A percentile compares a stretch with the other conserved stretches of the same genome.
phyloP scores from a whole-genome alignment of 306 rosid genomes.

The Glycine soja region DNA sequence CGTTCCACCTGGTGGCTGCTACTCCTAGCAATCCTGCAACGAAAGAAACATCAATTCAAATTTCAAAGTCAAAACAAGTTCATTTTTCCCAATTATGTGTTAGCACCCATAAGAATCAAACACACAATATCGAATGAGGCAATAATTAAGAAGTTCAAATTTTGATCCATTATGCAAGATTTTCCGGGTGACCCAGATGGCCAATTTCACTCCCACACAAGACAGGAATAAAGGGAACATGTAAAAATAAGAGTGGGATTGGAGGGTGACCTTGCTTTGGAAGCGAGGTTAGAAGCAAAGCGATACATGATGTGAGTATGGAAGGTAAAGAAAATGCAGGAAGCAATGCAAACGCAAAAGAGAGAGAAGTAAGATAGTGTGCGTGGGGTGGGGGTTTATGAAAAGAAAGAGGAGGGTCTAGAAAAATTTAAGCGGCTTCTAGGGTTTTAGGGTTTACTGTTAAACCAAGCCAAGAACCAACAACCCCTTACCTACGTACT shows the following conservation, averaged over 20 bases:
- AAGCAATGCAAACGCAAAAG: background rate
- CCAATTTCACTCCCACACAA: background rate
- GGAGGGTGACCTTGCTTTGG: constrained; percentile 67
- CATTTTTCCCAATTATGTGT: background rate
- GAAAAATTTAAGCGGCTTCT: constrained; percentile 45
- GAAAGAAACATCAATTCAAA: background rate
- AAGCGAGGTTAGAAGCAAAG: constrained; percentile 68
- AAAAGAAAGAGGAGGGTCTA: constrained; percentile 59
- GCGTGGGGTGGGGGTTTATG: constrained; percentile 42
- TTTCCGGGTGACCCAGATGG: background rate
- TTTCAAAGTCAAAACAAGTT: constrained; percentile 1
- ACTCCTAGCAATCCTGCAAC: constrained; percentile 67
- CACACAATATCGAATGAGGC: background rate
- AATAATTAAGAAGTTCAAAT: background rate
- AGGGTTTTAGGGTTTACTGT: constrained; percentile 62
- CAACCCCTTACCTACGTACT: background rate
- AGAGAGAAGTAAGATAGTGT: background rate
- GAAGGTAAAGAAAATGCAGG: background rate
- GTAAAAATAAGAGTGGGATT: background rate
- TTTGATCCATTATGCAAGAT: constrained; percentile 16
- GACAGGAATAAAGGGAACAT: background rate
- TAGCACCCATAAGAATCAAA: constrained; percentile 21
- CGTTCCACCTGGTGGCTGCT: constrained; percentile 66
- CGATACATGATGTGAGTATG: constrained; percentile 62
- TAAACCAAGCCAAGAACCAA: background rate